These are phyloP conservation scores for Aspergillus sp. DNA, from an alignment of 2,329 filamentous ascomycete genomes.

Conservation along the genomic window DNA sequence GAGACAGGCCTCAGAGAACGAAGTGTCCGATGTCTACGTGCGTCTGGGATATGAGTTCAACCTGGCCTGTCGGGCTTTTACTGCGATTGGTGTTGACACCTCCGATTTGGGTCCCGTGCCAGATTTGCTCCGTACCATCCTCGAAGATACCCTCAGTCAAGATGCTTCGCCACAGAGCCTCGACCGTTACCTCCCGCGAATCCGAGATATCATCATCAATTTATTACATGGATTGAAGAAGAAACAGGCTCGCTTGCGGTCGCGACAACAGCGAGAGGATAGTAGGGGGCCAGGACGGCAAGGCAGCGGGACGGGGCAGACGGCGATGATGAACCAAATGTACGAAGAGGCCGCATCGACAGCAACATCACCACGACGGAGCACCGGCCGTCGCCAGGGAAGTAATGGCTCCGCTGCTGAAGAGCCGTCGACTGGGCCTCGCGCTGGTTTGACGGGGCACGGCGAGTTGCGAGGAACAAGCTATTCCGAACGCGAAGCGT, in stretches of 20 bases:
- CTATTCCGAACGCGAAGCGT: conserved; percentile 33
- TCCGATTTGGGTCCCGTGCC: conserved; percentile 90
- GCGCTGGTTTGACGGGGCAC: conserved; percentile 21
- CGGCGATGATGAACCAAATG: conserved; percentile 37
- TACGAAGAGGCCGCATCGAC: conserved; percentile 31
- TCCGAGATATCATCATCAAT: conserved; percentile 98
- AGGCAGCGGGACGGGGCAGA: conserved; percentile 39
- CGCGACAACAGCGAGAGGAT: conserved; percentile 46
- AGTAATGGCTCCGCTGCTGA: conserved; percentile 30
- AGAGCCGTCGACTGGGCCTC: conserved; percentile 18
- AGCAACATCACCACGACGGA: conserved; percentile 25
- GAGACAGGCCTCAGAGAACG: conserved; percentile 78
- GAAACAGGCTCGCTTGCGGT: conserved; percentile 81
- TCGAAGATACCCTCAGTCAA: conserved; percentile 93
- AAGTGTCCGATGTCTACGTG: conserved; percentile 97
- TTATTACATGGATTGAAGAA: conserved; percentile 90
- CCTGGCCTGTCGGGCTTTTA: conserved; percentile 93
- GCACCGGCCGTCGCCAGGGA: conserved; percentile 27
- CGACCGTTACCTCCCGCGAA: conserved; percentile 85
- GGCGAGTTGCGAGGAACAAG: conserved; percentile 21
- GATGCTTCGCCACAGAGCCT: conserved; percentile 90
- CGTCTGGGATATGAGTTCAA: conserved; percentile 98
- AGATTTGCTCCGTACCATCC: conserved; percentile 76
- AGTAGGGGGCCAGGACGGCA: conserved; percentile 35
- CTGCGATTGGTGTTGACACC: conserved; percentile 93